phyloP scores from a whole-genome alignment of 2,329 filamentous ascomycete genomes.

The Hypomyces perniciosus region DNA sequence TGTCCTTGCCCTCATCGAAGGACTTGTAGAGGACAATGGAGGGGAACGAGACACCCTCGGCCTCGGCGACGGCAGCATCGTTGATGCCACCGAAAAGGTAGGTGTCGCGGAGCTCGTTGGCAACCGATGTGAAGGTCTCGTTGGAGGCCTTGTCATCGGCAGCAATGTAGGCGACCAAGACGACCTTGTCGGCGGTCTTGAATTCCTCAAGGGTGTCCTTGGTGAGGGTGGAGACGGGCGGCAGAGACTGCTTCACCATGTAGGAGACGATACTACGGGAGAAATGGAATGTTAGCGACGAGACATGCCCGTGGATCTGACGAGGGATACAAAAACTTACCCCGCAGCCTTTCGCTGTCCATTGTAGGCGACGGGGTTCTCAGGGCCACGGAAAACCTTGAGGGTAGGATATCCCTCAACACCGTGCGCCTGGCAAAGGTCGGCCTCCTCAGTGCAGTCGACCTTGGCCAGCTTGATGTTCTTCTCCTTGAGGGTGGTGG shows the following conservation, averaged over 20 bases:
- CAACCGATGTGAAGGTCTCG: constrained; percentile 71
- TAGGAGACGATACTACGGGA: constrained; percentile 60
- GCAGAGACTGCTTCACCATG: constrained; percentile 97
- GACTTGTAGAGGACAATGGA: constrained; percentile 87
- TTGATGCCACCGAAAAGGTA: constrained; percentile 88
- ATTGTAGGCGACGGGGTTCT: constrained; percentile 71
- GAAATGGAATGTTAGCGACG: constrained; percentile 17
- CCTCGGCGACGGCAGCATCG: constrained; percentile 78
- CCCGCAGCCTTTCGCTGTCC: constrained; percentile 83
- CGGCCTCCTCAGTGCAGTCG: constrained; percentile 91
- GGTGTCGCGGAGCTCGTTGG: constrained; percentile 74
- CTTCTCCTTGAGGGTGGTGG: constrained; percentile 80
- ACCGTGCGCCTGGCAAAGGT: constrained; percentile 82
- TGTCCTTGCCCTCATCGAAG: constrained; percentile 92
- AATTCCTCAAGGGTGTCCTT: constrained; percentile 86
- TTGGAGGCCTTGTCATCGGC: constrained; percentile 77
- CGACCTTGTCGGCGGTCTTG: constrained; percentile 97
- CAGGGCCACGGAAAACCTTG: constrained; percentile 93
- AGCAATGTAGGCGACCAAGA: constrained; percentile 82
- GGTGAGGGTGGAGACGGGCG: constrained; percentile 77
- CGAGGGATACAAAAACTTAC: constrained; percentile 37
- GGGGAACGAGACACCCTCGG: constrained; percentile 82
- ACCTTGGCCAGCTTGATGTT: constrained; percentile 79
- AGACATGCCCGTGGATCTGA: not conserved
- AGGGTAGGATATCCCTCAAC: constrained; percentile 98